Conservation (phyloP, 1,284 basidiomycete species). For the Austropuccinia psidii region DNA sequence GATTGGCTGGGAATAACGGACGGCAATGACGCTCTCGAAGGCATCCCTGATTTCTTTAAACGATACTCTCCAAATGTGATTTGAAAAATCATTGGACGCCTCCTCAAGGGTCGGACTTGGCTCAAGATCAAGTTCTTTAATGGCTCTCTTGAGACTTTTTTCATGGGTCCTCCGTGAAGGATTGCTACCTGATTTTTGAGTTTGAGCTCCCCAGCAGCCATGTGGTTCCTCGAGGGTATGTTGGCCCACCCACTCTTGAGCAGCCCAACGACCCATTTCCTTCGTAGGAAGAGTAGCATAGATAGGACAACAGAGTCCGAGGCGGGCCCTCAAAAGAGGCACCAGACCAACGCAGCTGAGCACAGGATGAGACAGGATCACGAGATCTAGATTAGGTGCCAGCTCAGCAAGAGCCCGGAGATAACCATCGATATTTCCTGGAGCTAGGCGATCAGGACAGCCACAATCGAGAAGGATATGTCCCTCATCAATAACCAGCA, state of each 20-base stretch:
- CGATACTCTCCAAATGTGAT: slow-evolving; percentile 59
- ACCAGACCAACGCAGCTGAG: slow-evolving; percentile 71
- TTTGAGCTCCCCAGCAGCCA: no score
- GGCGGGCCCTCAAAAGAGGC: slow-evolving; percentile 70
- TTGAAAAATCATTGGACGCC: slow-evolving; percentile 41
- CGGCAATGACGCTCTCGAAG: slow-evolving; percentile 81
- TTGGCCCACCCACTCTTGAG: slow-evolving; percentile 45
- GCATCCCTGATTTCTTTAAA: slow-evolving; percentile 83
- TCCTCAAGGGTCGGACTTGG: slow-evolving; percentile 38
- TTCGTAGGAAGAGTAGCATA: slow-evolving; percentile 94
- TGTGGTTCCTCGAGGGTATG: slow-evolving; percentile 56
- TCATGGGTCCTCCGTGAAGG: no score
- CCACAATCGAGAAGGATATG: slow-evolving; percentile 57
- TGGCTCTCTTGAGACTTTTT: no score
- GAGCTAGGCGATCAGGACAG: not conserved
- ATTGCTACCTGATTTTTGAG: no score
- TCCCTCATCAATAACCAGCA: slow-evolving; percentile 90
- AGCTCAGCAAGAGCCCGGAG: slow-evolving; percentile 26
- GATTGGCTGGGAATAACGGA: slow-evolving; percentile 84
- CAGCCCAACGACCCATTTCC: slow-evolving; percentile 84
- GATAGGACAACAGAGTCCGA: slow-evolving; percentile 79
- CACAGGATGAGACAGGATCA: slow-evolving; percentile 87
- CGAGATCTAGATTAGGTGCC: slow-evolving; percentile 67
- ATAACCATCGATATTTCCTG: slow-evolving; percentile 10
- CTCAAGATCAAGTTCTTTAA: no score